Conservation (phyloP, 176 grass and related monocot species). For the Ampelocalamus luodianensis region DNA sequence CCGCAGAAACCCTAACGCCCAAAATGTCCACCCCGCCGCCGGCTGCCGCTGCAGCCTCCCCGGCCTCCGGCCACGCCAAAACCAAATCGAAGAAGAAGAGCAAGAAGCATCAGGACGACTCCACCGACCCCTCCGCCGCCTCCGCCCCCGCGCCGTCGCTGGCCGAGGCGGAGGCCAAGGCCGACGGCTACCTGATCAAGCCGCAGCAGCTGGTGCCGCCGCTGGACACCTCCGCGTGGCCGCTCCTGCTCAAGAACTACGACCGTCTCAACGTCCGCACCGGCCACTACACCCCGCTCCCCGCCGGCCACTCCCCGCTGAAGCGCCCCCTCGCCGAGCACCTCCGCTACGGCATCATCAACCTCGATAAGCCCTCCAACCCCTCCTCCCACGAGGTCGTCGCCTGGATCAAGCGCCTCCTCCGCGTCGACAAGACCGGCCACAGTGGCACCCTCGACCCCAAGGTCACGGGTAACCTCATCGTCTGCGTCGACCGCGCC, state of each 20-base stretch:
- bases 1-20: conserved; percentile 45
- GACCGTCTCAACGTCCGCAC: conserved; percentile 82
- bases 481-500: conserved; percentile 94
- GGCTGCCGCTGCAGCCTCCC: not conserved
- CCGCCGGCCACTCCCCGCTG: conserved; percentile 76
- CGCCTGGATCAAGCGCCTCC: conserved; percentile 87
- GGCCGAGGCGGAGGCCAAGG: conserved; percentile 36
- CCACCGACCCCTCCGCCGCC: conserved; percentile 3
- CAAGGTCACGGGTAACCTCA: conserved; percentile 95
- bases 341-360: conserved; percentile 86
- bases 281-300: conserved; percentile 84
- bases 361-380: conserved; percentile 97
- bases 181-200: conserved; percentile 76
- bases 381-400: conserved; percentile 97
- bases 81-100: conserved; percentile 66
- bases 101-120: conserved; percentile 22
- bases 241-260: conserved; percentile 86
- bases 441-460: conserved; percentile 93
- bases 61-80: not conserved
- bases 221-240: conserved; percentile 73
- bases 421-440: conserved; percentile 75
- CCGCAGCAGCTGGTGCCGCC: conserved; percentile 53
- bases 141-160: not conserved
- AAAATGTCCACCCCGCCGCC: conserved; percentile 50
- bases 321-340: conserved; percentile 80